phyloP scores from a whole-genome alignment of 352 stramenopile genomes.

The Phytophthora agathidicida region DNA sequence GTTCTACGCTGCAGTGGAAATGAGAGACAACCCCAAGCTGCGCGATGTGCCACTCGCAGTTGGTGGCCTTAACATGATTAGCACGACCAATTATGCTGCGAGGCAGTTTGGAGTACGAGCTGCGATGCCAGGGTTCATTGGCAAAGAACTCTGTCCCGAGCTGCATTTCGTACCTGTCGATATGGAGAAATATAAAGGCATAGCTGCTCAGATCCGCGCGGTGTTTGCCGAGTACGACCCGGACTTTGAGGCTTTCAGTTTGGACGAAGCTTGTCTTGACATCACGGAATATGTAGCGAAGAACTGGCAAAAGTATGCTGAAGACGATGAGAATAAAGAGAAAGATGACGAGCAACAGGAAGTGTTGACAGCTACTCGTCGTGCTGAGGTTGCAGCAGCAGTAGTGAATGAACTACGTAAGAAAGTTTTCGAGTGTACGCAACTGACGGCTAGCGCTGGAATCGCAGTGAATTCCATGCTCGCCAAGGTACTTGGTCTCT shows the following conservation, averaged over 20 bases:
- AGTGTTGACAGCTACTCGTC: constrained; percentile 15
- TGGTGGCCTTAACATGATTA: constrained; percentile 94
- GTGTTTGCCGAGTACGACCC: constrained; percentile 96
- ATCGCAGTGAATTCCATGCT: constrained; percentile 93
- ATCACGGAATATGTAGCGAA: constrained; percentile 89
- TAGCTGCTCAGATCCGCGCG: constrained; percentile 70
- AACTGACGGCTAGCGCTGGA: constrained; percentile 94
- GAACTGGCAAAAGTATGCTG: constrained; percentile 59
- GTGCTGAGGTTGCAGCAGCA: constrained; percentile 44
- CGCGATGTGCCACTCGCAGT: constrained; percentile 92
- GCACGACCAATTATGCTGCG: constrained; percentile 96
- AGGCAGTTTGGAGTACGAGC: constrained; percentile 94
- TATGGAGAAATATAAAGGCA: constrained; percentile 91
- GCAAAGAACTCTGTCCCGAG: constrained; percentile 93
- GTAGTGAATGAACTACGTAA: constrained; percentile 87
- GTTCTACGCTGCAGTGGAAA: constrained; percentile 97
- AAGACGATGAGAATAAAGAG: constrained; percentile 20
- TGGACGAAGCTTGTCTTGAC: constrained; percentile 97
- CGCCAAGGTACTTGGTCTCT: constrained; percentile 83
- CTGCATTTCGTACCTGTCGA: constrained; percentile 93
- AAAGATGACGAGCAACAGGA: constrained; percentile 1
- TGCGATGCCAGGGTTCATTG: constrained; percentile 97
- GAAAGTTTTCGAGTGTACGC: constrained; percentile 84
- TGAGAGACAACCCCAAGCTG: constrained; percentile 92
- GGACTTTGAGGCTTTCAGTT: constrained; percentile 87